Percentiles rank a stretch among this genome's conserved stretches.
Conservation (phyloP, 768 basidiomycete species). For the Exidia glandulosa region DNA sequence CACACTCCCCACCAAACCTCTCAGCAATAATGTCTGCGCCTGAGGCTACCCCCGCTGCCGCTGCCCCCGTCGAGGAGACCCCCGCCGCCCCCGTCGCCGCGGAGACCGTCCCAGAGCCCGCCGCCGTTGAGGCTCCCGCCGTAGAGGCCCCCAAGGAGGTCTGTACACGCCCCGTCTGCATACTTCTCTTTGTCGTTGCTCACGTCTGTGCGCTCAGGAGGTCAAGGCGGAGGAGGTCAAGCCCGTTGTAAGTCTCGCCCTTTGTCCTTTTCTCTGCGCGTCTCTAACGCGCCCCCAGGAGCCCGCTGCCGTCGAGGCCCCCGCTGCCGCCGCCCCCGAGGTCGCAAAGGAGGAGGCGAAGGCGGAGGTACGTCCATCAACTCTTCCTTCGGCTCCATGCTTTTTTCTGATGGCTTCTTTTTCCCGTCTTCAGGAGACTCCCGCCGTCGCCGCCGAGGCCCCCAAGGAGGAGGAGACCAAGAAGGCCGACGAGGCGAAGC, state of each 20-base stretch:
- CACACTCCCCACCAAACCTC: conserved; percentile 23
- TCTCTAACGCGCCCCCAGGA: neutral
- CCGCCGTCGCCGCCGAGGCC: neutral
- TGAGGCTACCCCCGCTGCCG: conserved; percentile 9
- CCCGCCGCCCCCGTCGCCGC: conserved; percentile 7
- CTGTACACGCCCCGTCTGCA: too few species aligned
- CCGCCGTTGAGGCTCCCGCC: neutral
- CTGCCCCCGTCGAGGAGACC: conserved; percentile 5
- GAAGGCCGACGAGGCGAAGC: conserved; percentile 4
- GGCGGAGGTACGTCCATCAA: neutral
- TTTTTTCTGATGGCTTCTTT: neutral
- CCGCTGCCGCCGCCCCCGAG: neutral
- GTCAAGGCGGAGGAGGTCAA: neutral
- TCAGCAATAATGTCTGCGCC: conserved; percentile 65
- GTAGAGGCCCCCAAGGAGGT: neutral
- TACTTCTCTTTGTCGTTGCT: too few species aligned
- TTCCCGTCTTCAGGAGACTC: neutral
- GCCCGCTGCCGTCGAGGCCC: neutral
- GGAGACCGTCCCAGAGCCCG: conserved; percentile 5
- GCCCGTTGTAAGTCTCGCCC: neutral
- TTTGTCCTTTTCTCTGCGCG: neutral
- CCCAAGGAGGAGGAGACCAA: neutral
- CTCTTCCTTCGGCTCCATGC: neutral
- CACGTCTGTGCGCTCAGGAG: neutral
- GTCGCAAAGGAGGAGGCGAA: neutral